Base-by-base conservation (phyloP, 495 filamentous ascomycete species). In the Tuber umbilicatum region DNA sequence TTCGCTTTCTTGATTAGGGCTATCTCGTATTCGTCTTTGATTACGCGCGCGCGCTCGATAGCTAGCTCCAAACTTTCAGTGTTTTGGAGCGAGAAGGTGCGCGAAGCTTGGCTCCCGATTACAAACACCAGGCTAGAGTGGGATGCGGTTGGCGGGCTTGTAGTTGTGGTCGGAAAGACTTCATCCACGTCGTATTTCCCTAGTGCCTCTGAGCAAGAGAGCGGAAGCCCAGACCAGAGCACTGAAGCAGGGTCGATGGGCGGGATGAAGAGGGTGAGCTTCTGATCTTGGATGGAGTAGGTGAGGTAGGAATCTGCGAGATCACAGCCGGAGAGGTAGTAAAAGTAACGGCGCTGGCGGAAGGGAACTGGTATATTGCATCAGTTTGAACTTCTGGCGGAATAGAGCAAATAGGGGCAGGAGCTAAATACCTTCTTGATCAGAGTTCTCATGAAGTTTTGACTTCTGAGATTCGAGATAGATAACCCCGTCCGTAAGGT, bases 211-310 rank as follows among this genome's bases (percentile, higher is more conserved):
- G 90, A 85, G 43, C 85, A 81, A 10, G 89, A 90, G 73, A 97
- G 82, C 0, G 96, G 96, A 35, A 98, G 88, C 40, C 96, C 96
- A 38, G 91, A 91, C 96, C 96, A 99, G 79, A 98, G 93, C n/a
- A 98, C 95, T 60, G 89, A 89, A 41, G 96, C 92, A 67, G 93
- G 89, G 73, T 96, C 89, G 81, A 97, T 88, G 2, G 93, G 91
- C 7, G 96, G 94, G 76, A 99, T 95, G 85, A 93, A 99, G 71
- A 98, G 90, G 14, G 92, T 97, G 37, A 93, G 87, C 78, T 90
- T 88, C 76, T 88, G 86, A 35, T 86, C 86, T 68, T 86, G 84
- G 69, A 97, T 89, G 78, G 95, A 89, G 86, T 98, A 97, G 72
- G 91, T 88, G 71, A 94, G 86, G 83, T 89, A 91, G 80, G 90